A percentile compares a stretch with the other conserved stretches of the same genome.
Conservation (phyloP, 768 basidiomycete genomes). For the Piloderma croceum region DNA sequence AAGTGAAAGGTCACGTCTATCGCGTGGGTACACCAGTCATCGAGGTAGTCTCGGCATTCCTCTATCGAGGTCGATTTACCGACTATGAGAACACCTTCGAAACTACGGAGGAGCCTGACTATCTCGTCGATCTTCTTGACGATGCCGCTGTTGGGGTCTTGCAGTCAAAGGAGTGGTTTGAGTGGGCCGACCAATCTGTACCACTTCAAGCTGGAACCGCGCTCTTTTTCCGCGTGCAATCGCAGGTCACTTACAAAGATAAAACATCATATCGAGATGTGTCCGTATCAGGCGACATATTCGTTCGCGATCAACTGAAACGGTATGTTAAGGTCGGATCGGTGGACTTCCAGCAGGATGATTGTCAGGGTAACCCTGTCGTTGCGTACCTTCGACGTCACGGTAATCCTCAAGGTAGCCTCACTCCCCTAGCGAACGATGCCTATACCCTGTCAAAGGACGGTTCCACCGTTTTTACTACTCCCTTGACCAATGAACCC, state of each 20-base stretch:
- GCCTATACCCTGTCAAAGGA: constrained; percentile 77
- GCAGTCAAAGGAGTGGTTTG: constrained; percentile 96
- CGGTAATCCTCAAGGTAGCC: constrained; percentile 71
- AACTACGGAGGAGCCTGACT: constrained; percentile 83
- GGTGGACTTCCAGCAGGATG: constrained; percentile 80
- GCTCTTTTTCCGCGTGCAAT: constrained; percentile 85
- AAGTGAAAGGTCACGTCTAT: constrained; percentile 78
- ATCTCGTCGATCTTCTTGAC: constrained; percentile 65
- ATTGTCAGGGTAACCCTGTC: constrained; percentile 90
- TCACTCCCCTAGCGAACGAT: constrained; percentile 73
- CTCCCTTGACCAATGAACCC: constrained; percentile 90
- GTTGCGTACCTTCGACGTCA: constrained; percentile 90
- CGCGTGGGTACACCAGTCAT: constrained; percentile 78
- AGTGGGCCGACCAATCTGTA: constrained; percentile 80
- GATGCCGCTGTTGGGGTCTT: constrained; percentile 86
- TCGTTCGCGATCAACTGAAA: constrained; percentile 84
- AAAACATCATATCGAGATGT: constrained; percentile 79
- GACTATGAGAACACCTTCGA: constrained; percentile 98
- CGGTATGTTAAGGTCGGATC: constrained; percentile 83
- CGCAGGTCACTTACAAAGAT: constrained; percentile 87
- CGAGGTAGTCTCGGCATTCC: constrained; percentile 91
- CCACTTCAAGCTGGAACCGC: constrained; percentile 76
- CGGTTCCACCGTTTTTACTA: constrained; percentile 60
- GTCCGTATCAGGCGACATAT: constrained; percentile 78
- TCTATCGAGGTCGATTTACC: constrained; percentile 90